Evolutionary conservation across 208 protist genomes (phyloP), one percentile per base, ranked within the genome.

Genomic region (Spironucleus salmonicida): DNA sequence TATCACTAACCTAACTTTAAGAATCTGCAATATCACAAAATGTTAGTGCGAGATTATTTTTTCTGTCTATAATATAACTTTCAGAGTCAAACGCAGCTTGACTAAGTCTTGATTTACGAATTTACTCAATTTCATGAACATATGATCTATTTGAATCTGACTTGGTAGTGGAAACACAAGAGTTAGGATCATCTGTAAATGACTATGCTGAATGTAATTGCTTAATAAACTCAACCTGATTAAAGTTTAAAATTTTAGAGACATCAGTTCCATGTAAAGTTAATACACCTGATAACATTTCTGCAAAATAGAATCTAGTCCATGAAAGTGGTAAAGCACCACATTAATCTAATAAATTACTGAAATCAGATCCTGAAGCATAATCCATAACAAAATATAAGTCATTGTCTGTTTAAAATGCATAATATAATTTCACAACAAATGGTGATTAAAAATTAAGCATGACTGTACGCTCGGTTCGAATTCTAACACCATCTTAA

Each of bases 311-410:
- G 4, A 4, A 19, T 53, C 45, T 53, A 23, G 19, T 19, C 45
- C 45, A 53, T 4, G 4, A 19, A 23, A 23, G 11, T 23, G 45
- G 45, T 23, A 53, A 53, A 53, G 11, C 4, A 23, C 45, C 45
- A 53, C 45, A 53, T 53, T 4, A 53, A 53, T 53, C 19, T 19
- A 53, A 53, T 23, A 53, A 19, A 53, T 53, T 4, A 23, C 11
- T 23, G 19, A 53, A 19, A 53, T 53, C 45, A 23, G 11, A 4
- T 53, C 45, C 45, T 23, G 45, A 53, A 23, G 45, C 45, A 53
- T 53, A 53, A 53, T 53, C 45, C 45, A 53, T 53, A 53, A 53
- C 45, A 53, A 53, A 53, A 53, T 53, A 53, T 53, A 53, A 53
- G 19, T 4, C 19, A 19, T 53, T 19, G 11, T 4, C 19, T 23